Conservation (phyloP, 106 monocot species). For the Acorus gramineus region DNA sequence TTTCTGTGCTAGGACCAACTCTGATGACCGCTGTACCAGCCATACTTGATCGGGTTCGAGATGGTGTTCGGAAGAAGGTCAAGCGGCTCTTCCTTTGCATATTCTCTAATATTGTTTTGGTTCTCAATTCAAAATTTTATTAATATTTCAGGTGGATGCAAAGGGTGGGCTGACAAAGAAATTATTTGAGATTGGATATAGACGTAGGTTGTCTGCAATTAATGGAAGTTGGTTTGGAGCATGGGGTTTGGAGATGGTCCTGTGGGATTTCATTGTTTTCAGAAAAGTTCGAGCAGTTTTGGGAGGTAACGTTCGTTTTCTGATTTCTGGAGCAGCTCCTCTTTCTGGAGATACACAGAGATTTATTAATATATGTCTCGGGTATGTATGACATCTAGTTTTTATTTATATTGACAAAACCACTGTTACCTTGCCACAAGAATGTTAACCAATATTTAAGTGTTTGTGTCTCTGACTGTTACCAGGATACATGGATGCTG, state of each 20-base stretch:
- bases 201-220: conserved; percentile 70
- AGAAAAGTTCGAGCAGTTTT: conserved; percentile 81
- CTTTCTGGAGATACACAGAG: conserved; percentile 95
- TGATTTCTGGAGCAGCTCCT: conserved; percentile 96
- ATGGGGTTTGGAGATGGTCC: conserved; percentile 85
- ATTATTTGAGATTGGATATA: conserved; percentile 82
- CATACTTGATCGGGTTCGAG: conserved; percentile 89
- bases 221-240: conserved; percentile 99
- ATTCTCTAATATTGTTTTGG: no score
- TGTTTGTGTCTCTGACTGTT: no score
- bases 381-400: conserved; percentile 32
- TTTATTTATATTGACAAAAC: no score
- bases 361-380: conserved; percentile 97
- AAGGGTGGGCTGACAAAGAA: conserved; percentile 86
- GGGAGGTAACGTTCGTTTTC: conserved; percentile 76
- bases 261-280: conserved; percentile 92
- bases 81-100: no score
- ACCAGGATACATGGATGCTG: no score
- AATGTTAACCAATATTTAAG: no score
- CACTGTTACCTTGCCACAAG: no score
- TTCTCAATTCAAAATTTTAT: not conserved
- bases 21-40: conserved; percentile 95
- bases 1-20: conserved; percentile 74
- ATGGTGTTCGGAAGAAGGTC: conserved; percentile 97
- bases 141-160: conserved; percentile 63